phyloP scores from a whole-genome alignment of 2,329 filamentous ascomycete species.

The Pseudogymnoascus sp. region DNA sequence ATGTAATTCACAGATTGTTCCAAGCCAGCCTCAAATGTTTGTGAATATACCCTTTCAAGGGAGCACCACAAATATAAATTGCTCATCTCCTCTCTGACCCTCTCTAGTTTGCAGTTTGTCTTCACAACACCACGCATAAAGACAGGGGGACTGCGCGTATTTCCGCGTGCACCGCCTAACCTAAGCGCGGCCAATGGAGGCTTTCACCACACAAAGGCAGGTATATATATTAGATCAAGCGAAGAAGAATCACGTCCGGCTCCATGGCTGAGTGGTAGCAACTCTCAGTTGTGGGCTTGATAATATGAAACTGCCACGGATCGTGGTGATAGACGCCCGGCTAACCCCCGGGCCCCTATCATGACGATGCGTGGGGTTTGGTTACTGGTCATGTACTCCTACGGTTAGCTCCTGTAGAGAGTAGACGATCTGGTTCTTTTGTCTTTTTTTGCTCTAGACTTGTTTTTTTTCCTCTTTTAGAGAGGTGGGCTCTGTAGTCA shows the following conservation, averaged over 20 bases:
- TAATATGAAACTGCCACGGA: background rate
- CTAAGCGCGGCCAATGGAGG: background rate
- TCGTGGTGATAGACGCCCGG: background rate
- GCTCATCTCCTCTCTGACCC: background rate
- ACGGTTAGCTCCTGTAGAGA: background rate
- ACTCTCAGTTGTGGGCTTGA: background rate
- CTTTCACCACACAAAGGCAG: background rate
- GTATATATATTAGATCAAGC: background rate
- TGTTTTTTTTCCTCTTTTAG: background rate
- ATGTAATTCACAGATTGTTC: background rate
- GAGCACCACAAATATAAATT: background rate
- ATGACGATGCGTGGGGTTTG: background rate
- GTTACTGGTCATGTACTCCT: background rate
- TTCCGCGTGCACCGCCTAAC: background rate
- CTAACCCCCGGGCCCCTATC: background rate
- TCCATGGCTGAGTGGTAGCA: background rate
- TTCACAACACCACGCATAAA: background rate
- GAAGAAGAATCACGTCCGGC: background rate
- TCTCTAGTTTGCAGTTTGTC: background rate
- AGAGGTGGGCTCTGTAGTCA: background rate
- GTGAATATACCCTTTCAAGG: background rate
- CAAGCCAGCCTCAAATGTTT: background rate
- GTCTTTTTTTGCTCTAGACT: background rate
- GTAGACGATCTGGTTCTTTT: conserved; percentile 1
- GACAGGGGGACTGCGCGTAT: background rate